Conservation (phyloP, 495 filamentous ascomycete genomes). For the Penicillium odoratum region DNA sequence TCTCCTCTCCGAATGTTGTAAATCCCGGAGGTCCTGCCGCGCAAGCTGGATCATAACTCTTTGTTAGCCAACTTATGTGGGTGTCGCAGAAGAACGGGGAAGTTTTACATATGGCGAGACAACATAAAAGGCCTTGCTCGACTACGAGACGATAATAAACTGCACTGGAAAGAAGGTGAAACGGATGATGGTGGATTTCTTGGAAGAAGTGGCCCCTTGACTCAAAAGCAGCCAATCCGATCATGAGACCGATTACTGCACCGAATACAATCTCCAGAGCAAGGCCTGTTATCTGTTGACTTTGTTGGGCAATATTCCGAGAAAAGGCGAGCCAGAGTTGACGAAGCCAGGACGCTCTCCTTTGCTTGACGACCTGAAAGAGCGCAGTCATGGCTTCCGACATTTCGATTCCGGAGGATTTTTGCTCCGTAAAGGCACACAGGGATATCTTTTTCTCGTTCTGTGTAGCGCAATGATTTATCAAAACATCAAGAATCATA, state of each 20-base stretch:
- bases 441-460: neutral
- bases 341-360: conserved; percentile 22
- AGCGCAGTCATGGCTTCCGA: neutral
- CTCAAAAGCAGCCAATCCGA: conserved; percentile 51
- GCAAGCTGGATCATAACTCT: conserved; percentile 21
- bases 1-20: conserved; percentile 55
- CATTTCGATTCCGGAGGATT: neutral
- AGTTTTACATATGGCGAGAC: conserved; percentile 49
- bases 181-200: conserved; percentile 50
- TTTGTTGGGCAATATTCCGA: conserved; percentile 55
- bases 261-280: conserved; percentile 54
- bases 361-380: conserved; percentile 44
- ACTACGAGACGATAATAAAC: conserved; percentile 49
- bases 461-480: neutral
- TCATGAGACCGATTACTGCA: conserved; percentile 50
- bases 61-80: neutral
- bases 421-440: neutral
- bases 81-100: neutral
- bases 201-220: conserved; percentile 52
- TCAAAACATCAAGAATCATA: conserved; percentile 11
- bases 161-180: conserved; percentile 50
- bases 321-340: conserved; percentile 50
- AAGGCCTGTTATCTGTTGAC: conserved; percentile 46
- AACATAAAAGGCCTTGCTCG: conserved; percentile 49
- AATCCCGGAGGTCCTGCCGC: conserved; percentile 54